Evolutionary conservation across 2,329 filamentous ascomycete species (phyloP).

Genomic region (Nemania abortiva): DNA sequence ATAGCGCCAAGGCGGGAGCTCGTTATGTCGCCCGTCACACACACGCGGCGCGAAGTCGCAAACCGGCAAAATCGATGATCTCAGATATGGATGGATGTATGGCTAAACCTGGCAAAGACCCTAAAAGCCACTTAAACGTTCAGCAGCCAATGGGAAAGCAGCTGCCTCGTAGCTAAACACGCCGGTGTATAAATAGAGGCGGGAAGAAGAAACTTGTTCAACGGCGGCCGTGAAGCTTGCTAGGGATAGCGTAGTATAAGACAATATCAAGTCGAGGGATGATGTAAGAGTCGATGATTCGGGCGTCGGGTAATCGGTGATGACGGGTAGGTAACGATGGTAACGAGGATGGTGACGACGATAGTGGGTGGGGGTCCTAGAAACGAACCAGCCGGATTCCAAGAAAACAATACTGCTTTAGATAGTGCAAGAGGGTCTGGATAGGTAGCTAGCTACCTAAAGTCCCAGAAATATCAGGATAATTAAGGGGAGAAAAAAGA

Average conservation of each 20-base stretch:
- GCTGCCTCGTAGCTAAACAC: not conserved
- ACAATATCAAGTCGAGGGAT: not conserved
- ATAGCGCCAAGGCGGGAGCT: constrained; percentile 16
- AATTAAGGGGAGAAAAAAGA: not conserved
- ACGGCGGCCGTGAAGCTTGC: not conserved
- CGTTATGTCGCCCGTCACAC: not conserved
- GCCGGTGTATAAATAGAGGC: not conserved
- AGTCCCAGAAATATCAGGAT: not conserved
- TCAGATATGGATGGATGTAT: not conserved
- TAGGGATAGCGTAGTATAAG: not conserved
- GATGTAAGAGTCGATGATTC: not conserved
- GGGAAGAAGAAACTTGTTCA: not conserved
- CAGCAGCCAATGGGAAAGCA: constrained; percentile 8
- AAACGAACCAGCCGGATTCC: not conserved
- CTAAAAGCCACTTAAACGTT: constrained; percentile 10
- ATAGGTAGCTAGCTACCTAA: constrained; percentile 1
- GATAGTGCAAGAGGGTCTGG: not conserved
- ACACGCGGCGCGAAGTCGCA: constrained; percentile 9
- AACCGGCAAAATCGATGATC: not conserved
- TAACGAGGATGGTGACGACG: not conserved
- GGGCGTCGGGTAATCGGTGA: not conserved
- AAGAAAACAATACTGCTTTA: not conserved
- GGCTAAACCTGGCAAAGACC: constrained; percentile 2
- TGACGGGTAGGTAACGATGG: not conserved
- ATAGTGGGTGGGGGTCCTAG: not conserved